phyloP scores from a whole-genome alignment of 1,284 basidiomycete species.

The Puccinia triticina region DNA sequence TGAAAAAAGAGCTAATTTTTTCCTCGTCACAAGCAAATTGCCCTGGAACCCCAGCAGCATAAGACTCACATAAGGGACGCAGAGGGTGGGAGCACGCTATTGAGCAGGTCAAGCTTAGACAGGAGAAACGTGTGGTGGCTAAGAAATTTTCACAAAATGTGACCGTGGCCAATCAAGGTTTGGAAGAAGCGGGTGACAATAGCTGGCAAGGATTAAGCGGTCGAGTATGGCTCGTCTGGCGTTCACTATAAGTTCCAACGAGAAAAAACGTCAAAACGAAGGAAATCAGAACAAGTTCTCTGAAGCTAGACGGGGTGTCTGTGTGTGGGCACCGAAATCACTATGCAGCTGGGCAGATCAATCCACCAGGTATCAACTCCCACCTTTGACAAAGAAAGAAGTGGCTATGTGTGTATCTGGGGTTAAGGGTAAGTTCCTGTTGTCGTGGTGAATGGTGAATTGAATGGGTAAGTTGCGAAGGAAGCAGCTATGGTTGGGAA shows the following conservation, averaged over 20 bases:
- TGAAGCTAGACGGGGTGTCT: neutral
- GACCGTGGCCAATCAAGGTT: constrained; percentile 23
- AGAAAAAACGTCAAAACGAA: constrained; percentile 26
- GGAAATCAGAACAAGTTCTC: constrained; percentile 19
- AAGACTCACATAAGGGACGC: constrained; percentile 13
- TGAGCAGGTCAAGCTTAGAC: neutral
- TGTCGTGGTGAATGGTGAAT: neutral
- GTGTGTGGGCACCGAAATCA: constrained; percentile 1
- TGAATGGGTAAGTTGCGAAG: neutral
- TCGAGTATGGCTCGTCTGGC: constrained; percentile 12
- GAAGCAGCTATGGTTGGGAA: neutral
- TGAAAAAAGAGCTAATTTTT: constrained; percentile 29
- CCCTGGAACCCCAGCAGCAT: constrained; percentile 10
- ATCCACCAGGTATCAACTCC: constrained; percentile 24
- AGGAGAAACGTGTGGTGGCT: constrained; percentile 16
- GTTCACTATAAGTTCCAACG: constrained; percentile 19
- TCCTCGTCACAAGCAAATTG: constrained; percentile 14
- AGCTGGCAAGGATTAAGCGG: constrained; percentile 23
- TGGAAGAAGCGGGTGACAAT: constrained; percentile 1
- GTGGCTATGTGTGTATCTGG: neutral
- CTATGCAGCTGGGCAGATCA: neutral
- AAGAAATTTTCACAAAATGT: constrained; percentile 29
- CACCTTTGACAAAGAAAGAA: constrained; percentile 17
- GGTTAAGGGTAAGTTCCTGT: neutral
- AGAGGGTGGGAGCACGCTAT: constrained; percentile 15